Evolutionary conservation across 2,329 filamentous ascomycete species (phyloP).

Genomic region (Hymenotorrendiella dingleyae): DNA sequence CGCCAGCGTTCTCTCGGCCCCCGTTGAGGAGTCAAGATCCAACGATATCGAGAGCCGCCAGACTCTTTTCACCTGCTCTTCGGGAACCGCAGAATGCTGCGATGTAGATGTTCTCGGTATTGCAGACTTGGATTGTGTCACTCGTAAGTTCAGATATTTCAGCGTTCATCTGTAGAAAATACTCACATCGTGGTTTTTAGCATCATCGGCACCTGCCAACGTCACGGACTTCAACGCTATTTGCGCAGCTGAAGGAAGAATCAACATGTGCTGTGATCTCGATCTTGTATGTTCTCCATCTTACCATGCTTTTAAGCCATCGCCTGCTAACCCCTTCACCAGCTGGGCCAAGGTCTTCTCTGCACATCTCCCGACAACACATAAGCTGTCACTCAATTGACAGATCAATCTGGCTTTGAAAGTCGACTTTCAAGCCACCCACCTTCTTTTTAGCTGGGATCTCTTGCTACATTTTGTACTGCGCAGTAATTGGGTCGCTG

Average conservation of each 20-base stretch:
- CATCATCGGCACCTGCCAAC: conserved; percentile 35
- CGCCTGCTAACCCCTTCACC: not conserved
- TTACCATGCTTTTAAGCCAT: not conserved
- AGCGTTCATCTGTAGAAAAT: too few species aligned
- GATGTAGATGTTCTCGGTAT: conserved; percentile 55
- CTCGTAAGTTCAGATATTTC: too few species aligned
- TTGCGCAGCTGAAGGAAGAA: conserved; percentile 26
- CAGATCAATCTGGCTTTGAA: too few species aligned
- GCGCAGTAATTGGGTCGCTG: too few species aligned
- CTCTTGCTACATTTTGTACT: too few species aligned
- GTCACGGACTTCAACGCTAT: conserved; percentile 34
- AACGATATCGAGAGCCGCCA: conserved; percentile 32
- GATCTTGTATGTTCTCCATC: conserved; percentile 36
- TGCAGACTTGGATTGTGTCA: conserved; percentile 49
- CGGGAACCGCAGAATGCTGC: conserved; percentile 46
- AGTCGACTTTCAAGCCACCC: too few species aligned
- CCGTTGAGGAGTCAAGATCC: too few species aligned
- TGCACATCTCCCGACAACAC: conserved; percentile 18
- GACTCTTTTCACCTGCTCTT: conserved; percentile 36
- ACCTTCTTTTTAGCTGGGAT: too few species aligned
- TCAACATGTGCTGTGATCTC: conserved; percentile 49
- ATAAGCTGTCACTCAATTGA: too few species aligned
- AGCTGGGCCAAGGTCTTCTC: conserved; percentile 30
- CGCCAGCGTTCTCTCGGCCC: conserved; percentile 20
- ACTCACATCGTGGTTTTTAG: too few species aligned